Base-by-base conservation (phyloP, 2,329 filamentous ascomycete species). In the Aspergillus nomiae region DNA sequence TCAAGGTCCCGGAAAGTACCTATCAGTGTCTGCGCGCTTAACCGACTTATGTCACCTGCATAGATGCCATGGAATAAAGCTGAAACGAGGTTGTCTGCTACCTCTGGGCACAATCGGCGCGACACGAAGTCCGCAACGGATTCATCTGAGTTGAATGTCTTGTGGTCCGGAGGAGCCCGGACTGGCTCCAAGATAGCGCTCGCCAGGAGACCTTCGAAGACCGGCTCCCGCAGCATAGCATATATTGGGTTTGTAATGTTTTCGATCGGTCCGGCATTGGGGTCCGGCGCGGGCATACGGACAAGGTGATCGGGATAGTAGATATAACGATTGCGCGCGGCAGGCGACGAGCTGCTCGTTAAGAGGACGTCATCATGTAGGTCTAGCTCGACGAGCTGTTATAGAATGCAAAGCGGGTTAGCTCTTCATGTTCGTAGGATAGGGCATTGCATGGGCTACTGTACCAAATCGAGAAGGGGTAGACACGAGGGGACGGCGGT, bases 221-320 rank as follows among this genome's bases (percentile, higher is more conserved):
- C 72, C 7, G 89, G 85, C 70, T 91, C 83, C 0, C 73, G 78
- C 21, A 84, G 70, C 2, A 86, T 2, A 54, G 73, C 74, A 61
- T 70, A 67, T 16, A 77, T 8, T 60, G 71, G 70, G 8, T 75
- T 66, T 5, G 73, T 63, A 0, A 84, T 19, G 51, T 74, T 73
- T 3, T 65, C 60, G 21, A 73, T 19, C 3, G 58, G 10, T 6
- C 70, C 65, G 19, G 63, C 59, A 2, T 71, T 63, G 53, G 74
- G 71, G 21, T 77, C 69, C 0, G 78, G 81, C 10, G 78, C 78
- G 9, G 88, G 88, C 71, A 91, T 77, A 28, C 83, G 82, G 59
- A 92, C 90, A 34, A 95, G 85, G 71, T 89, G 91, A 74, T 97
- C 91, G 2, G 92, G 92, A 72, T 96, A 96, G 84, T 95, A 97